These are phyloP conservation scores for Stephania cephalantha DNA, from an alignment of 164 flowering plant species.

Conservation along the genomic window DNA sequence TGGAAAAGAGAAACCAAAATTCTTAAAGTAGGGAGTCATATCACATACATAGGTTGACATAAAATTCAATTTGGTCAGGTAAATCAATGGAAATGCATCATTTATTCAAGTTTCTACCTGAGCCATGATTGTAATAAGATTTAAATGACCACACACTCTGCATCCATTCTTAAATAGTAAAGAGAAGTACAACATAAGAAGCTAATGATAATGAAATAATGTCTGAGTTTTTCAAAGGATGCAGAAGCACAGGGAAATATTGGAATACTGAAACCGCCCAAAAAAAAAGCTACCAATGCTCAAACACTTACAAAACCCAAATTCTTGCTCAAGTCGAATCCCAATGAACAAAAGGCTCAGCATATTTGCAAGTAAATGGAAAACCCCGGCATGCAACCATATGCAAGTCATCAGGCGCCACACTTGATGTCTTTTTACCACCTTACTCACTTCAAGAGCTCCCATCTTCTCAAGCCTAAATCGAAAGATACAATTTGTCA, in stretches of 20 bases:
- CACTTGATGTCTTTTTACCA: slow-evolving; percentile 48
- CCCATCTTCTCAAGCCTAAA: slow-evolving; percentile 66
- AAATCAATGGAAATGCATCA: too few species aligned
- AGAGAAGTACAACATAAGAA: too few species aligned
- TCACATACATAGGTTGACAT: too few species aligned
- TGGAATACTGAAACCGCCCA: neutral
- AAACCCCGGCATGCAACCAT: slow-evolving; percentile 80
- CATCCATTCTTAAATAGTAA: too few species aligned
- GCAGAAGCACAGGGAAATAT: neutral
- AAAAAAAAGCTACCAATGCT: neutral
- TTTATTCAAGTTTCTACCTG: too few species aligned
- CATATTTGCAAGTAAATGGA: slow-evolving; percentile 82
- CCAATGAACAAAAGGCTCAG: slow-evolving; percentile 78
- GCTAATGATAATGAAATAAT: too few species aligned
- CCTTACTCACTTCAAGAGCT: slow-evolving; percentile 48
- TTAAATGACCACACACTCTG: too few species aligned
- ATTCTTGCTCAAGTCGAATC: slow-evolving; percentile 85
- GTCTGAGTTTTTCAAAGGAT: neutral
- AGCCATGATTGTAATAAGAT: too few species aligned
- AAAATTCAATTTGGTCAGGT: too few species aligned
- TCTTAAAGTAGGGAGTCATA: too few species aligned
- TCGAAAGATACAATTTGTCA: neutral
- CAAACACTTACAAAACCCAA: slow-evolving; percentile 63
- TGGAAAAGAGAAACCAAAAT: too few species aligned
- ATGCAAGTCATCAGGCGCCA: slow-evolving; percentile 72